Base-by-base conservation (phyloP, 2,329 filamentous ascomycete species). In the Xylariaceae sp. region DNA sequence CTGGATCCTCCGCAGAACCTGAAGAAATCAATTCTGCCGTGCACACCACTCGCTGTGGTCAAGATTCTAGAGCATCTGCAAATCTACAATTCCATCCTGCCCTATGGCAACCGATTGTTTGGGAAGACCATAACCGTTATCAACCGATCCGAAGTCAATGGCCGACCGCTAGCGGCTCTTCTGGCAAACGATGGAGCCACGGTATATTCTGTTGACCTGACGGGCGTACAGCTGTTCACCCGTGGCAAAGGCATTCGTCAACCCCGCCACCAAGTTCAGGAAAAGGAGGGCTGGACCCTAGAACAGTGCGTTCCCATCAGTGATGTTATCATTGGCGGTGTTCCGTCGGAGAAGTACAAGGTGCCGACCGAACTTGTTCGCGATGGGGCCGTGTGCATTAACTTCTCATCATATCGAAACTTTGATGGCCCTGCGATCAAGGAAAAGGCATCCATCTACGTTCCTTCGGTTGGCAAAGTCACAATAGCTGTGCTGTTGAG, bases 331-430 rank as follows among this genome's bases (percentile, higher is more conserved):
- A 95, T 99, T 65, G 88, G 88, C 51, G 94, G 94, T 61, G 94
- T 99, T 1, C 94, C 94, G 0, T 83, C 85, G 29, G 88, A 96
- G 60, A 82, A 79, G 57, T 99, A 87, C 80, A 96, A 97, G 77
- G 88, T 99, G 30, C 89, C 91, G 4, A 87, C 86, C 3, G 82
- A 89, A 50, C 76, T 94, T 59, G 78, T 99, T 65, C 83, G 90
- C 46, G 89, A 96, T 54, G 94, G 94, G 47, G 91, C 89, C 32
- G 89, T 96, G n/a, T 99, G 94, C 78, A 91, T 99, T 76, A 99
- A 99, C 74, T 97, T 99, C 71, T 95, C 91, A 6, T 96, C 89
- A 50, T 90, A 88, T 72, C 89, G 91, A 76, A 97, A 99, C 74
- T 97, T 97, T 72, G 86, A 86, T 58, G 80, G 80, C 1, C 85